A percentile compares a stretch with the other conserved stretches of the same genome.
Evolutionary conservation across 345 rosid genomes (phyloP).

Genomic region (Laguncularia racemosa): DNA sequence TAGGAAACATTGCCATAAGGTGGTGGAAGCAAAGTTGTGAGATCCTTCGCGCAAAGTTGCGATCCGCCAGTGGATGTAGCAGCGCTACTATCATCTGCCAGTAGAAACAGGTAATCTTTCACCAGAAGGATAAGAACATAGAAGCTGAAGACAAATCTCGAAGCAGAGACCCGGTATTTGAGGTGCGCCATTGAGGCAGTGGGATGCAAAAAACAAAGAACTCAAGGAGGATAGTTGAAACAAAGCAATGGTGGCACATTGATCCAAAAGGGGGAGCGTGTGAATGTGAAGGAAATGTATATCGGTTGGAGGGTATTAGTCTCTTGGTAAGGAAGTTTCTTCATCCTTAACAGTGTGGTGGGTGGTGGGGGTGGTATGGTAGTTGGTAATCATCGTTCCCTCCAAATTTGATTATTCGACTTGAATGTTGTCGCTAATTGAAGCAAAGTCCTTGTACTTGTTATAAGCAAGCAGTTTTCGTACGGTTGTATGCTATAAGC

Average conservation of each 20-base stretch:
- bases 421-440: background rate
- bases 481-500: too few relatives aligned
- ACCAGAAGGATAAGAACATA: conserved; percentile 24
- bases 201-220: conserved; percentile 8
- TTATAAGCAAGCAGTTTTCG: too few relatives aligned
- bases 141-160: conserved; percentile 15
- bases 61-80: conserved; percentile 10
- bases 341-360: conserved; percentile 27
- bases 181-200: conserved; percentile 26
- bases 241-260: conserved; percentile 6
- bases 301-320: conserved; percentile 41
- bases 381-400: conserved; percentile 42
- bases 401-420: conserved; percentile 11
- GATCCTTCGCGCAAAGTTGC: conserved; percentile 50
- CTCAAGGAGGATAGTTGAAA: conserved; percentile 5
- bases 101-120: conserved; percentile 13
- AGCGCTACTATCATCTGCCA: conserved; percentile 12
- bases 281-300: conserved; percentile 12
- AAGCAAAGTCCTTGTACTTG: too few relatives aligned
- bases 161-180: conserved; percentile 12
- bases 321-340: conserved; percentile 42
- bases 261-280: conserved; percentile 1
- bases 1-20: conserved; percentile 66
- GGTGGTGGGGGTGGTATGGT: conserved; percentile 33
- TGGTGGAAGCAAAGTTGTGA: conserved; percentile 57